phyloP scores from a whole-genome alignment of 345 rosid species.

The Leavenworthia alabamica region DNA sequence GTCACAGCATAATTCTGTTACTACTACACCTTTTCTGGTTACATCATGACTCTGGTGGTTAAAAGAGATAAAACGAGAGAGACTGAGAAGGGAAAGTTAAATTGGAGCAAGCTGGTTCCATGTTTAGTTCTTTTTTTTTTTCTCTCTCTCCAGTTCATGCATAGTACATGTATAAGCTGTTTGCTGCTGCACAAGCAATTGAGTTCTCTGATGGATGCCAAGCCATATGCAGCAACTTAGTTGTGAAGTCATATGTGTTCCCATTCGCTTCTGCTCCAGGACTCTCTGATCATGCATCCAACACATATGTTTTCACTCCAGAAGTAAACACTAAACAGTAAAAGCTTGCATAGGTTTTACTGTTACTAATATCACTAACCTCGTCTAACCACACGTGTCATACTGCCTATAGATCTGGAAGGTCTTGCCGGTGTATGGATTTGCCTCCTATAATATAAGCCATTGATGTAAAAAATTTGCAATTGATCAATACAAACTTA shows the following conservation, averaged over 20 bases:
- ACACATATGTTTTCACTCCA: conserved; percentile 1
- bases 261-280: conserved; percentile 85
- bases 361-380: conserved; percentile 43
- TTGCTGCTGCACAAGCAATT: conserved; percentile 98
- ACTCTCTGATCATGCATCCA: conserved; percentile 70
- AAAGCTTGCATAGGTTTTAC: neutral
- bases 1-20: conserved; percentile 22
- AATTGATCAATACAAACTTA: neutral
- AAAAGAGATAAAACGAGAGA: neutral
- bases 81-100: conserved; percentile 12
- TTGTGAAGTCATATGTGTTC: conserved; percentile 75
- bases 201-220: conserved; percentile 98
- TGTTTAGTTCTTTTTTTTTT: neutral
- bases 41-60: conserved; percentile 32
- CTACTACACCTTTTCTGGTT: conserved; percentile 30
- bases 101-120: conserved; percentile 20
- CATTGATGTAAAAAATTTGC: conserved; percentile 4
- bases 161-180: conserved; percentile 99
- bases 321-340: neutral
- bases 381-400: conserved; percentile 90
- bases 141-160: conserved; percentile 43
- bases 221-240: conserved; percentile 93
- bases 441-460: conserved; percentile 39
- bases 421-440: conserved; percentile 91
- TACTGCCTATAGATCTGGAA: conserved; percentile 77